Evolutionary conservation across 331 rosid genomes (phyloP).

Genomic region (Quercus lobata): DNA sequence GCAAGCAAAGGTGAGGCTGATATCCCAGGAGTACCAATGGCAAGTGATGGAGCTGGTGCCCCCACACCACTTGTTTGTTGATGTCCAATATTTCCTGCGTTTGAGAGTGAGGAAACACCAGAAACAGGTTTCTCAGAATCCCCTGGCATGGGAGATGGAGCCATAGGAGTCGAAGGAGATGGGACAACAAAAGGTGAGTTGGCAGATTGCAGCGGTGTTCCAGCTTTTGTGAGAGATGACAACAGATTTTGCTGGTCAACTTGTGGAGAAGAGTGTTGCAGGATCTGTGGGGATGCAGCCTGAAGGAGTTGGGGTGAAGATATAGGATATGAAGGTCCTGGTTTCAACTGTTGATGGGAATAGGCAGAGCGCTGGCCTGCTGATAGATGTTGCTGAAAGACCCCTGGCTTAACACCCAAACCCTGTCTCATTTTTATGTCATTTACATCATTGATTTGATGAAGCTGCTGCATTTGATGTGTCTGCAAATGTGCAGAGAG

Average conservation of each 20-base stretch:
- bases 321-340: slow-evolving; percentile 58
- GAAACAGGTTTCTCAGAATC: slow-evolving; percentile 78
- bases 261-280: slow-evolving; percentile 91
- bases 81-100: slow-evolving; percentile 63
- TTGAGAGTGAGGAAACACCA: slow-evolving; percentile 55
- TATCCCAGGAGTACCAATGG: slow-evolving; percentile 95
- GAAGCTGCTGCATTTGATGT: slow-evolving; percentile 66
- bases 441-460: slow-evolving; percentile 71
- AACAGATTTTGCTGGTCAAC: slow-evolving; percentile 74
- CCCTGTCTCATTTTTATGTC: slow-evolving; percentile 78
- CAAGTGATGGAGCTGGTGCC: slow-evolving; percentile 78
- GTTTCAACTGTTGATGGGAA: slow-evolving; percentile 75
- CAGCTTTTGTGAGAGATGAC: slow-evolving; percentile 58
- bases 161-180: slow-evolving; percentile 92
- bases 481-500: slow-evolving; percentile 58
- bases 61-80: slow-evolving; percentile 53
- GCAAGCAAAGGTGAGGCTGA: slow-evolving; percentile 97
- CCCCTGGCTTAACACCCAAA: slow-evolving; percentile 59
- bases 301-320: slow-evolving; percentile 78
- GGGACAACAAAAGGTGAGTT: slow-evolving; percentile 82
- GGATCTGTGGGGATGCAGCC: slow-evolving; percentile 81
- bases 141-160: slow-evolving; percentile 91
- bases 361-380: slow-evolving; percentile 66
- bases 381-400: slow-evolving; percentile 66
- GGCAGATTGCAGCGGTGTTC: slow-evolving; percentile 89